phyloP scores from a whole-genome alignment of 1,284 basidiomycete species.

The Lignosus rhinocerotis region DNA sequence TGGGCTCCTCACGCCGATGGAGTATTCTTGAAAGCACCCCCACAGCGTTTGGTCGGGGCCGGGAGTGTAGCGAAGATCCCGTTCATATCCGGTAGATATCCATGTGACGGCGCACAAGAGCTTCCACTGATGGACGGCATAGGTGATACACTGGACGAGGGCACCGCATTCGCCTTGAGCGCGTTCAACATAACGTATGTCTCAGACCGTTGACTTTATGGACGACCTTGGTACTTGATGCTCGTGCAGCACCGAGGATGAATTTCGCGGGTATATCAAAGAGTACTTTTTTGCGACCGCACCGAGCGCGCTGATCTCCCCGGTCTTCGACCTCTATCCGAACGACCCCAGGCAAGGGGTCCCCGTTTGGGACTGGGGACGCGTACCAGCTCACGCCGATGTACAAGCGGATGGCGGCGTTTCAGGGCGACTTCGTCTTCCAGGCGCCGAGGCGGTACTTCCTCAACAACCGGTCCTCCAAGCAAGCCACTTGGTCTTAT shows the following conservation, averaged over 20 bases:
- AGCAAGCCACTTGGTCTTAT: conserved; percentile 48
- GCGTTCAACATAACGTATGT: conserved; percentile 21
- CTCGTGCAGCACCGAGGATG: conserved; percentile 10
- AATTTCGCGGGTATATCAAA: conserved; percentile 7
- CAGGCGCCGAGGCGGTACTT: conserved; percentile 41
- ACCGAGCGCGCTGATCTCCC: conserved; percentile 5
- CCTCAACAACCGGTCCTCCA: conserved; percentile 35
- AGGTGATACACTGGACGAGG: conserved; percentile 35
- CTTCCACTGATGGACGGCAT: conserved; percentile 3
- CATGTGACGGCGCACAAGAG: neutral
- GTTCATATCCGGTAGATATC: conserved; percentile 23
- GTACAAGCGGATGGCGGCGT: conserved; percentile 32
- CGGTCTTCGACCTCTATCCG: conserved; percentile 27
- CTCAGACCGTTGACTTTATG: too few relatives aligned
- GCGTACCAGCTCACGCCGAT: conserved; percentile 22
- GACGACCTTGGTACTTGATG: neutral
- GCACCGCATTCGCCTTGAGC: conserved; percentile 30
- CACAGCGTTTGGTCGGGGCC: conserved; percentile 24
- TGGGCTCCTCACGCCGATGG: conserved; percentile 42
- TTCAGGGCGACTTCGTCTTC: conserved; percentile 39
- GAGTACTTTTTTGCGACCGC: conserved; percentile 14
- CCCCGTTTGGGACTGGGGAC: conserved; percentile 31
- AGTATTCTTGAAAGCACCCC: conserved; percentile 31
- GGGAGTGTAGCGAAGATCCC: conserved; percentile 32
- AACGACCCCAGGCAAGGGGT: conserved; percentile 20